A percentile compares a stretch with the other conserved stretches of the same genome.
Conservation (phyloP, 75 land plant species). For the Sequoiadendron giganteum region DNA sequence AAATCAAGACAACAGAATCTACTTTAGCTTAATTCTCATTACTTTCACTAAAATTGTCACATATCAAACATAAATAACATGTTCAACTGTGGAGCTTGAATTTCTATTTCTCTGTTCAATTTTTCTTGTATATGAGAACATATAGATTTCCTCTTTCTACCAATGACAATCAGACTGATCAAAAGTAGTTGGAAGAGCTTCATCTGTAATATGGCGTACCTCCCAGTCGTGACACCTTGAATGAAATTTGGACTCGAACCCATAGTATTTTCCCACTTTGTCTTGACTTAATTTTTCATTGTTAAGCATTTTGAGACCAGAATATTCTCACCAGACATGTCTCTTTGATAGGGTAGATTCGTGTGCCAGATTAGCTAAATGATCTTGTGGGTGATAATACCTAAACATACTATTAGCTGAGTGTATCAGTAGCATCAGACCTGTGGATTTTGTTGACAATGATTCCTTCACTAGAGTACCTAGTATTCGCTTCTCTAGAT, state of each 20-base stretch:
- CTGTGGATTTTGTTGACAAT: background rate
- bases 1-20: too few species aligned
- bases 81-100: background rate
- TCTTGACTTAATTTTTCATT: background rate
- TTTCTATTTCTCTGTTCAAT: background rate
- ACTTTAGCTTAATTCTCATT: too few species aligned
- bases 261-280: background rate
- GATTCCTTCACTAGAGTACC: background rate
- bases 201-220: background rate
- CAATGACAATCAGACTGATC: background rate
- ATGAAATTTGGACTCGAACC: background rate
- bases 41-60: too few species aligned
- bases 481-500: background rate
- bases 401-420: constrained; percentile 5
- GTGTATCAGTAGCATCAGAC: background rate
- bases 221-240: background rate
- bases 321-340: background rate
- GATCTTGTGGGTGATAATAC: background rate
- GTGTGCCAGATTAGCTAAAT: background rate
- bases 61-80: background rate
- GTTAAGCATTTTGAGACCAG: background rate
- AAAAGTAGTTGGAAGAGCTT: background rate
- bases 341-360: background rate
- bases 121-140: background rate
- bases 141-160: background rate